A percentile compares a stretch with the other conserved stretches of the same genome.
These are phyloP conservation scores for Trebouxia sp. DNA, from an alignment of 139 green algal genomes.

Conservation along the genomic window DNA sequence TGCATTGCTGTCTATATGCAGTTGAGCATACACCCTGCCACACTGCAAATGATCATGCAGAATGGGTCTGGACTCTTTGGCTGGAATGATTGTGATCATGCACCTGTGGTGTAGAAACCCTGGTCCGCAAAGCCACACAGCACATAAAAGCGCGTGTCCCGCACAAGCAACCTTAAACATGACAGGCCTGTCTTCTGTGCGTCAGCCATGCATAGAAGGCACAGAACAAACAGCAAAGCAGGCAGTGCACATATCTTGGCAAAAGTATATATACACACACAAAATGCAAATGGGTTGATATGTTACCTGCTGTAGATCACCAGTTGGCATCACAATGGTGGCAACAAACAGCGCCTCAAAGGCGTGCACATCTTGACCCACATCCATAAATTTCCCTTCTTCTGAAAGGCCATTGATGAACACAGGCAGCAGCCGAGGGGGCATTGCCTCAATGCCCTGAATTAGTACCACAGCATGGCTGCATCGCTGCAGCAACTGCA, in stretches of 20 bases:
- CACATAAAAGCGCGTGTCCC: background rate
- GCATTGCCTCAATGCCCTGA: slow-evolving; percentile 27
- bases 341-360: slow-evolving; percentile 16
- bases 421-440: slow-evolving; percentile 36
- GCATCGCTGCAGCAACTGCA: slow-evolving; percentile 38
- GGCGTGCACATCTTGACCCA: background rate
- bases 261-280: no score
- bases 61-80: no score
- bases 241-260: no score
- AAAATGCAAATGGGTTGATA: no score
- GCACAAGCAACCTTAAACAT: background rate
- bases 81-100: no score
- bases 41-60: background rate
- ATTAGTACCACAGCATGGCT: slow-evolving; percentile 39
- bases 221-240: no score
- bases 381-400: slow-evolving; percentile 43
- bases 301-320: background rate
- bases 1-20: no score
- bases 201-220: background rate
- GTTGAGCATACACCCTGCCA: no score
- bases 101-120: no score
- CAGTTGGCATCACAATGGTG: background rate
- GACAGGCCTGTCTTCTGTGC: background rate
- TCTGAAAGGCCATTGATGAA: slow-evolving; percentile 46
- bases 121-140: no score